Evolutionary conservation across 306 rosid genomes (phyloP), one percentile per base, ranked within the genome.

Genomic region (Datisca glomerata): DNA sequence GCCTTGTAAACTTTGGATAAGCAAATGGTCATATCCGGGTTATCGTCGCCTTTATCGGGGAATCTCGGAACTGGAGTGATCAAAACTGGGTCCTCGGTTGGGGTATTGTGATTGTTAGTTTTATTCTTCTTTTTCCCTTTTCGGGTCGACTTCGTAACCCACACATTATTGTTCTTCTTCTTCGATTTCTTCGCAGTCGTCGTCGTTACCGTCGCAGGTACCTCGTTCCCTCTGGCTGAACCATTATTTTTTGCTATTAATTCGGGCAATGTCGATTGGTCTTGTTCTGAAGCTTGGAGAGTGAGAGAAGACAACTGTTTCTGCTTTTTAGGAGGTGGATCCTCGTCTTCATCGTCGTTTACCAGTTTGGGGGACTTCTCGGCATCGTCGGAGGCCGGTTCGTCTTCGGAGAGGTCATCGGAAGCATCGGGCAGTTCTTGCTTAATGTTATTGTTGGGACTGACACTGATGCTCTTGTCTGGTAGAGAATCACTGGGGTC

Each of bases 1-100:
- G 98, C 98, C 69, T 89, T 89, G 79, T 70, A 83, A 3, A 80
- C 85, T 74, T 84, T 89, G 15, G 98, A 89, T 4, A 89, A 57
- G 28, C 95, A 89, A 24, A 89, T 75, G 18, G 53, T 62, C 86
- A 78, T 65, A 12, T 78, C 91, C 14, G 75, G 66, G 12, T 72
- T 58, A 58, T 89, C 98, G 47, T 89, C 95, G 8, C 49, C 73
- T 58, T 84, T 89, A 59, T 89, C 98, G 0, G 95, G 95, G 21
- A 89, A 89, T 49, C 93, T 69, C 23, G 71, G 72, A 3, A 89
- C 85, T 3, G 93, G 98, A 0, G 98, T 71, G 55, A 89, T 78
- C 55, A 89, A 65, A 12, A 89, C 93, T 1, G 70, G 70, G 46
- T 89, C 91, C 33, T 89, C 95, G 1, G 64, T 72, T 0, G 48